These are phyloP conservation scores for Iris macrosiphon DNA, from an alignment of 106 monocot species.

Conservation along the genomic window DNA sequence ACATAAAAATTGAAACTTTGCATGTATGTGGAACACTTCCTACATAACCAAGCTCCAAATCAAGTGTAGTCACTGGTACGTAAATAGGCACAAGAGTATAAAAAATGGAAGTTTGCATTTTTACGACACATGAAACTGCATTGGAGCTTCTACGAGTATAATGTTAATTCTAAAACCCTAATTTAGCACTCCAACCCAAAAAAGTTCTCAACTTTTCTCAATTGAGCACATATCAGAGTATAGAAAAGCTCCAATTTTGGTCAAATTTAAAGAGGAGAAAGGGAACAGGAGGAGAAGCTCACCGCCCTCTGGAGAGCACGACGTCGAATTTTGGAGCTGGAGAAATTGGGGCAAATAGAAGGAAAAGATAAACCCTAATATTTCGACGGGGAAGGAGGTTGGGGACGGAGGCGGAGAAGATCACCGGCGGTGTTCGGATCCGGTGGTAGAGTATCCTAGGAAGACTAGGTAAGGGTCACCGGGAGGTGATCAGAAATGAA, in stretches of 20 bases:
- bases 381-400: neutral
- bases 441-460: neutral
- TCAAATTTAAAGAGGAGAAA: neutral
- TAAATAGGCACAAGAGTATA: neutral
- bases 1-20: no score
- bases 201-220: neutral
- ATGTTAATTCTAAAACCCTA: neutral
- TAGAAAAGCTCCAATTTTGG: neutral
- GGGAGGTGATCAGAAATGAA: slow-evolving; percentile 55
- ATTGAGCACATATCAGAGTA: neutral
- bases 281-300: slow-evolving; percentile 5
- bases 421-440: slow-evolving; percentile 22
- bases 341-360: neutral
- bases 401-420: slow-evolving; percentile 17
- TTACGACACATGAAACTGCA: neutral
- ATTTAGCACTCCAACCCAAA: neutral
- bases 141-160: neutral
- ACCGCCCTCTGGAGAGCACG: neutral
- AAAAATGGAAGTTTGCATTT: neutral
- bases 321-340: neutral
- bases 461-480: slow-evolving; percentile 16
- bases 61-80: neutral
- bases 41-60: no score
- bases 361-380: slow-evolving; percentile 9
- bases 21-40: no score